A percentile compares a stretch with the other conserved stretches of the same genome.
Conservation (phyloP, 2,329 filamentous ascomycete genomes). For the Diplodia seriata region DNA sequence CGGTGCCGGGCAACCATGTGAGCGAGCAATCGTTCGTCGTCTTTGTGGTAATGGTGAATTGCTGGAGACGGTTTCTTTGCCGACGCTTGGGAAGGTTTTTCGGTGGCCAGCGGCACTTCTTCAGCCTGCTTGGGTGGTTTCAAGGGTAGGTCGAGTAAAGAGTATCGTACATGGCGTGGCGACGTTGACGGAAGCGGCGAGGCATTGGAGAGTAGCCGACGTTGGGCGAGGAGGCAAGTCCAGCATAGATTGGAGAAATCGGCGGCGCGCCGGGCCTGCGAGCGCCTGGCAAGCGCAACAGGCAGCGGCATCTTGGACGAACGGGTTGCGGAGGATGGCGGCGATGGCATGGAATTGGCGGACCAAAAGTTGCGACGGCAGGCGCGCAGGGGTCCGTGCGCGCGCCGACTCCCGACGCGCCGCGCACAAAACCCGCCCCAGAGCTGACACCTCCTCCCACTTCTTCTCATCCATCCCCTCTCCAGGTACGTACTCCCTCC, state of each 20-base stretch:
- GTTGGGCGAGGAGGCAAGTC: constrained; percentile 21
- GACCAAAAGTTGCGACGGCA: constrained; percentile 23
- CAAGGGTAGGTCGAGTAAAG: background rate
- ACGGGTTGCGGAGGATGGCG: background rate
- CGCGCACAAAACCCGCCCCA: constrained; percentile 20
- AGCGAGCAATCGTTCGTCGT: constrained; percentile 4
- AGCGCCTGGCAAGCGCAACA: constrained; percentile 8
- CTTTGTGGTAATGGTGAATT: constrained; percentile 1
- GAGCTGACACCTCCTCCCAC: constrained; percentile 1
- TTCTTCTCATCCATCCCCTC: background rate
- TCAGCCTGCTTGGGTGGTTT: background rate
- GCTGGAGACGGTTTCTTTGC: background rate
- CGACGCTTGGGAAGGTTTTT: background rate
- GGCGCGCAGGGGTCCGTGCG: constrained; percentile 12
- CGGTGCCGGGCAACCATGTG: constrained; percentile 9
- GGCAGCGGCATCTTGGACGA: background rate
- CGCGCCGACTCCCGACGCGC: background rate
- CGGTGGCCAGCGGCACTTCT: background rate
- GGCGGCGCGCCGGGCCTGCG: constrained; percentile 4
- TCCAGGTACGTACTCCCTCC: constrained; percentile 7
- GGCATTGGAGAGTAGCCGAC: constrained; percentile 17
- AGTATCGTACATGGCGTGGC: background rate
- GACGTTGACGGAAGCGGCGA: background rate
- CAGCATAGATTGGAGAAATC: constrained; percentile 31
- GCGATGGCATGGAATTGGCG: background rate